Conservation (phyloP, 768 basidiomycete species). For the Tylopilus intermedius region DNA sequence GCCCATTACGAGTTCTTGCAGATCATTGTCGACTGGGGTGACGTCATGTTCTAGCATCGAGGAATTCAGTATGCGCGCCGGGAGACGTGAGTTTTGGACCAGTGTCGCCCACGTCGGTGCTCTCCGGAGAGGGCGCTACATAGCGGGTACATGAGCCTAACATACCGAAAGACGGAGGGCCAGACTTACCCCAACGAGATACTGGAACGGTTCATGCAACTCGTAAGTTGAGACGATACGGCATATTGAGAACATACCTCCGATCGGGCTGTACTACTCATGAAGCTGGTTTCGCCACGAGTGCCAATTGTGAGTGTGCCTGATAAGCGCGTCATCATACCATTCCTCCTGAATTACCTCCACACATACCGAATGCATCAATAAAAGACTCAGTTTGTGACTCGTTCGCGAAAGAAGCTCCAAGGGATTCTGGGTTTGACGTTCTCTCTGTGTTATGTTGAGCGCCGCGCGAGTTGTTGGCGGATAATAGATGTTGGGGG, state of each 20-base stretch:
- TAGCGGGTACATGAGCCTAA: not conserved
- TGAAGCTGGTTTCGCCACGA: slow-evolving; percentile 50
- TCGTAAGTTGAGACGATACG: not conserved
- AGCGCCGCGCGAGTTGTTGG: slow-evolving; percentile 23
- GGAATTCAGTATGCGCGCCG: slow-evolving; percentile 36
- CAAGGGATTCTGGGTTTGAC: slow-evolving; percentile 9
- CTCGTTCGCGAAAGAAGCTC: slow-evolving; percentile 8
- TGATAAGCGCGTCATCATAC: slow-evolving; percentile 17
- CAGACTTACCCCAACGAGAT: slow-evolving; percentile 48
- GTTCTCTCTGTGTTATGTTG: slow-evolving; percentile 23
- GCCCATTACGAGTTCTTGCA: slow-evolving; percentile 42
- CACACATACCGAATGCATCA: slow-evolving; percentile 44
- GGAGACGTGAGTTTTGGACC: slow-evolving; percentile 34
- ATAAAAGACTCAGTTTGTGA: slow-evolving; percentile 42
- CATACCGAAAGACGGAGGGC: not conserved
- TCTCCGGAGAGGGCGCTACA: slow-evolving; percentile 25
- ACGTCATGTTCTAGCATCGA: slow-evolving; percentile 32
- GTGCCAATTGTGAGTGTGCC: slow-evolving; percentile 57
- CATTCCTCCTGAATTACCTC: not conserved
- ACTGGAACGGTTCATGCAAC: slow-evolving; percentile 32
- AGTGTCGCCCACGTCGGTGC: slow-evolving; percentile 13
- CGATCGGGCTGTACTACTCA: slow-evolving; percentile 62
- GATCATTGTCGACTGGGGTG: slow-evolving; percentile 28
- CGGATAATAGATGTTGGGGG: slow-evolving; percentile 45
- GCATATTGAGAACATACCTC: slow-evolving; percentile 43